Evolutionary conservation across 495 filamentous ascomycete species (phyloP).

Genomic region (Podospora fimiseda): DNA sequence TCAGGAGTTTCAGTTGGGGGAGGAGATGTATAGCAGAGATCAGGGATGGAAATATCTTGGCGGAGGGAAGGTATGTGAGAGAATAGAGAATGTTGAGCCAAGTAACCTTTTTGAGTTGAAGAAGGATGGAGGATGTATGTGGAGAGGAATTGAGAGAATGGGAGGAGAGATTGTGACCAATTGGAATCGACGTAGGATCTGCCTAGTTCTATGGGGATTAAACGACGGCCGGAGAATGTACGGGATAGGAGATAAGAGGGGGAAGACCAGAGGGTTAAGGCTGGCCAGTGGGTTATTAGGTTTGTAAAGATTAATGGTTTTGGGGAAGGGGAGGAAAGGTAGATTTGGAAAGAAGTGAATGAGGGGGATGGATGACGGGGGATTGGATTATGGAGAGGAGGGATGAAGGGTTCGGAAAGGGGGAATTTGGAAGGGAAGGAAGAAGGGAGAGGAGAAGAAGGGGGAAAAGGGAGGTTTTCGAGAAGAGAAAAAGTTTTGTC

Average conservation of each 20-base stretch:
- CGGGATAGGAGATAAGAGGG: conserved; percentile 66
- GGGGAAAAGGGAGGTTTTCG: conserved; percentile 22
- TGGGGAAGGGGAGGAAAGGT: conserved; percentile 54
- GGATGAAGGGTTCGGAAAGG: conserved; percentile 35
- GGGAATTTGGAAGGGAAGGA: conserved; percentile 34
- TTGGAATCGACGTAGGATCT: conserved; percentile 76
- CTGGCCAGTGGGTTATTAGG: conserved; percentile 68
- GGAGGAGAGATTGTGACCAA: conserved; percentile 81
- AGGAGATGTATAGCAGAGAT: conserved; percentile 73
- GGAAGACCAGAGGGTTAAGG: conserved; percentile 66
- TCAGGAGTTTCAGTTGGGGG: conserved; percentile 27
- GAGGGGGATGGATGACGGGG: conserved; percentile 34
- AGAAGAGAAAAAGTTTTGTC: conserved; percentile 47
- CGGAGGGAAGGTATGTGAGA: conserved; percentile 72
- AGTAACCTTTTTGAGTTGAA: conserved; percentile 54
- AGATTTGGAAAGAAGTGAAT: conserved; percentile 58
- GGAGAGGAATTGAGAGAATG: conserved; percentile 65
- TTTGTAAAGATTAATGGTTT: conserved; percentile 69
- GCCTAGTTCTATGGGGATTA: conserved; percentile 88
- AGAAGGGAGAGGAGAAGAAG: not conserved
- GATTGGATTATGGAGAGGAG: conserved; percentile 34
- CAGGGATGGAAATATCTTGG: conserved; percentile 71
- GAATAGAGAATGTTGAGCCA: conserved; percentile 88
- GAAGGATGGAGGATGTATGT: conserved; percentile 41
- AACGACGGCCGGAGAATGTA: conserved; percentile 69